phyloP scores from a whole-genome alignment of 2,329 filamentous ascomycete species.

The Epichloe typhina region DNA sequence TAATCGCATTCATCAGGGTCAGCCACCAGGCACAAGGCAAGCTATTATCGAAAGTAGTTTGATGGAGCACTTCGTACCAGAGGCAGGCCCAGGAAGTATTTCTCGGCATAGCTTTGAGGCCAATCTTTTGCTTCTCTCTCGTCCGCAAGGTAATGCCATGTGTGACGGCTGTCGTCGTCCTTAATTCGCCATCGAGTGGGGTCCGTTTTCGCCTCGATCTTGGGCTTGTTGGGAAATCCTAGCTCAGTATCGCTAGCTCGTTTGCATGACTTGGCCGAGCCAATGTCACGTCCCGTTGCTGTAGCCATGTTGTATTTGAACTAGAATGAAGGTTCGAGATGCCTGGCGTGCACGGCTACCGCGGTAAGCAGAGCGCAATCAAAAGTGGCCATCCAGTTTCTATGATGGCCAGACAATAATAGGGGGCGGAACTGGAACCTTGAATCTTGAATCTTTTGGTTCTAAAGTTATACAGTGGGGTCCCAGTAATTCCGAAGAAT shows the following conservation, averaged over 20 bases:
- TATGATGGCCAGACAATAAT: not conserved
- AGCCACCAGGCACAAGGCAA: not conserved
- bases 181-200: conserved; percentile 70
- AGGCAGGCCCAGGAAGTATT: conserved; percentile 70
- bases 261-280: conserved; percentile 26
- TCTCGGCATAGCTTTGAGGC: conserved; percentile 84
- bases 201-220: conserved; percentile 54
- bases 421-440: too few species aligned
- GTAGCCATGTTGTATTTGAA: conserved; percentile 14
- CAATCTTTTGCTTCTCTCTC: conserved; percentile 57
- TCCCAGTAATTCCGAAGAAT: too few species aligned
- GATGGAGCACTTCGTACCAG: conserved; percentile 38
- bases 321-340: not conserved
- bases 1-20: conserved; percentile 21
- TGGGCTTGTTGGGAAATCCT: conserved; percentile 31
- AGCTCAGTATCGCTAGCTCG: conserved; percentile 26
- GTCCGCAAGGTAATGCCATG: conserved; percentile 84
- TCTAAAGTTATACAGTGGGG: too few species aligned
- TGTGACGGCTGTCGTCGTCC: conserved; percentile 74
- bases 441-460: too few species aligned
- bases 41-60: not conserved
- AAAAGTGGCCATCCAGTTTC: not conserved
- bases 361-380: not conserved
- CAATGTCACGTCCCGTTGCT: conserved; percentile 17
- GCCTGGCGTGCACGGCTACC: not conserved